Percentiles rank a stretch among this genome's conserved stretches.
These are phyloP conservation scores for Candida albicans DNA, from an alignment of 1,139 yeast species.

Conservation along the genomic window DNA sequence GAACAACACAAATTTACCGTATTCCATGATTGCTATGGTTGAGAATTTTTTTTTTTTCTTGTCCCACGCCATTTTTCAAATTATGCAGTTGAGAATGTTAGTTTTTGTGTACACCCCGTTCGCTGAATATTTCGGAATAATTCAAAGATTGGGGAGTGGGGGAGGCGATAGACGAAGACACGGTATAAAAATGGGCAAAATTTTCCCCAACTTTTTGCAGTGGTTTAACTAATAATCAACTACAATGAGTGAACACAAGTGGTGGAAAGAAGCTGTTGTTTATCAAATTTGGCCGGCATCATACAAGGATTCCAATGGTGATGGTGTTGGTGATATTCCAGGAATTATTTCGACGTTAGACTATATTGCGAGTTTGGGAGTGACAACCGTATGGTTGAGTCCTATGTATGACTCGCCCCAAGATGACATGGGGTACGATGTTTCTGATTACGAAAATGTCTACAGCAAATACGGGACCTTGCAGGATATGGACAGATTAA, in stretches of 20 bases:
- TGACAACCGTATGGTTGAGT: slow-evolving; percentile 54
- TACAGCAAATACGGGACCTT: slow-evolving; percentile 53
- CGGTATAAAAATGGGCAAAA: no score
- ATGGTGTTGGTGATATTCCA: slow-evolving; percentile 56
- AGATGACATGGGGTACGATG: slow-evolving; percentile 64
- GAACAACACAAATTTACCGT: slow-evolving; percentile 54
- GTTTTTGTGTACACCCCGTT: neutral
- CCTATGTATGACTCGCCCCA: slow-evolving; percentile 62
- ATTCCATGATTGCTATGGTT: slow-evolving; percentile 17
- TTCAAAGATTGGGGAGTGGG: neutral
- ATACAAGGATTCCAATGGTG: slow-evolving; percentile 56
- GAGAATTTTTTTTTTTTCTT: neutral
- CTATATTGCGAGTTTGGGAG: slow-evolving; percentile 51
- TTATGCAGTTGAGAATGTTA: neutral
- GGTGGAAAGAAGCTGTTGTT: slow-evolving; percentile 60
- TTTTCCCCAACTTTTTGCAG: no score
- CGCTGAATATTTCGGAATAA: slow-evolving; percentile 2
- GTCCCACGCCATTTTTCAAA: slow-evolving; percentile 1
- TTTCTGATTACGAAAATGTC: slow-evolving; percentile 50
- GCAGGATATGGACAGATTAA: slow-evolving; percentile 49
- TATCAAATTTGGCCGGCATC: slow-evolving; percentile 63
- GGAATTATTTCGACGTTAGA: slow-evolving; percentile 54
- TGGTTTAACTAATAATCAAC: no score
- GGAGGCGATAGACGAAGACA: neutral
- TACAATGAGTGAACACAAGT: slow-evolving; percentile 16